Base-by-base conservation (phyloP, 2,329 filamentous ascomycete species). In the Chaetomiaceae sp. region DNA sequence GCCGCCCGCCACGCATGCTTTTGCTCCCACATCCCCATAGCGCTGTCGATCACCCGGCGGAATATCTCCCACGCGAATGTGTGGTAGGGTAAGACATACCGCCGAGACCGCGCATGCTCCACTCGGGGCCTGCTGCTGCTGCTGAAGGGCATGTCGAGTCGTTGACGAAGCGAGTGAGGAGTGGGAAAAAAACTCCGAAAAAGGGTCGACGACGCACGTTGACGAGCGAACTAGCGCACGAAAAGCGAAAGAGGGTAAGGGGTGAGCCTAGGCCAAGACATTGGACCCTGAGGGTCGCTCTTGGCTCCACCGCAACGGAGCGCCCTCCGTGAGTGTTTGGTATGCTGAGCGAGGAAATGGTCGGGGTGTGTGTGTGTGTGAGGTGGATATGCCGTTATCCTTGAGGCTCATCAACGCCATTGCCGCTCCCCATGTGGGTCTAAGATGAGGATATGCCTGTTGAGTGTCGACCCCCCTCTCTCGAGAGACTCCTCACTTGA, bases 21-120 rank as follows among this genome's bases (percentile, higher is more conserved):
- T 29, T 14, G 27, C 27, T 29, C 27, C 27, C 26, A 9, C 4
- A 29, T 29, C 27, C 27, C 22, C 14, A 32, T 41, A 41, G 44
- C 38, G 44, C 32, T 24, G 44, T 41, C 44, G 44, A 47, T 47
- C 44, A 47, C 32, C 37, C 43, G 43, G 44, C 37, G 17, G 44
- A 47, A 32, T 37, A 46, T 36, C 43, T 22, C 43, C 22, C 37
- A 40, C 17, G n/a, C 15, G 14, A 14, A 14, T 30, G 33, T 37
- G 22, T 41, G 37, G 15, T 14, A 32, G 36, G 29, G 27, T 19
- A 45, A 45, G 42, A 38, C 34, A 38, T 32, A n/a, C 12, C 26
- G 34, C 41, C 41, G 24, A 44, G 41, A 27, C 24, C 14, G 29
- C 29, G 27, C 22, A 41, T 24, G 20, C 29, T 42, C 39, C 39